phyloP scores from a whole-genome alignment of 495 filamentous ascomycete genomes.

The Aspergillus cavernicola region DNA sequence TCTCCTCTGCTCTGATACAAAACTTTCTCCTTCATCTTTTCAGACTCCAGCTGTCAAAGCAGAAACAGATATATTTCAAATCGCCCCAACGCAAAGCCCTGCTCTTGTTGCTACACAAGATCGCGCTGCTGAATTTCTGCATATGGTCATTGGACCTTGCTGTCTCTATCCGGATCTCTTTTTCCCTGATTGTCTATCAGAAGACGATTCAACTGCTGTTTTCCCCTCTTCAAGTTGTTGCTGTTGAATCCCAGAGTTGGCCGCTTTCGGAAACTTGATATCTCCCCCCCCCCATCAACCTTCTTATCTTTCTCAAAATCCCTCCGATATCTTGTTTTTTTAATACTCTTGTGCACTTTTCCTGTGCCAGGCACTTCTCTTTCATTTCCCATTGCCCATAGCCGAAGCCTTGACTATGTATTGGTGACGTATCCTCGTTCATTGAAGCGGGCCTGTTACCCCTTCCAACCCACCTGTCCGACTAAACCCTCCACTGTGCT shows the following conservation, averaged over 20 bases:
- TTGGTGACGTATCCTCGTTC: constrained; percentile 31
- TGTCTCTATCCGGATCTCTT: constrained; percentile 13
- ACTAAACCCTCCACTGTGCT: constrained; percentile 10
- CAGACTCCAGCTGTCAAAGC: neutral
- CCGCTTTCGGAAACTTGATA: neutral
- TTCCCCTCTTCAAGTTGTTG: constrained; percentile 3
- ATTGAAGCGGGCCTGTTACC: constrained; percentile 24
- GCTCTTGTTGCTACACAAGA: constrained; percentile 23
- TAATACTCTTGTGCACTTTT: constrained; percentile 1
- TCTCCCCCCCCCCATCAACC: neutral
- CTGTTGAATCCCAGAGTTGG: neutral
- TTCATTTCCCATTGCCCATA: neutral
- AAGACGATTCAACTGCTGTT: neutral
- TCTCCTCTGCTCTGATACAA: too few relatives aligned
- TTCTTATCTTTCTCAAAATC: neutral
- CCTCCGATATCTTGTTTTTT: constrained; percentile 3
- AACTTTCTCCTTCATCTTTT: too few relatives aligned
- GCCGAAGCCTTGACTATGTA: constrained; percentile 20
- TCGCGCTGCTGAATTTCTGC: constrained; percentile 14
- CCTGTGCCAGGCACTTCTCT: neutral
- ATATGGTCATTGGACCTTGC: constrained; percentile 20
- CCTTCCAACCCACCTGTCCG: constrained; percentile 18
- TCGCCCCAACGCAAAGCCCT: too few relatives aligned
- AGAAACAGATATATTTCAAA: too few relatives aligned
- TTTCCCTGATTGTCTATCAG: constrained; percentile 13